These are phyloP conservation scores for Aspergillus avenaceus DNA, from an alignment of 495 filamentous ascomycete genomes.

Conservation along the genomic window DNA sequence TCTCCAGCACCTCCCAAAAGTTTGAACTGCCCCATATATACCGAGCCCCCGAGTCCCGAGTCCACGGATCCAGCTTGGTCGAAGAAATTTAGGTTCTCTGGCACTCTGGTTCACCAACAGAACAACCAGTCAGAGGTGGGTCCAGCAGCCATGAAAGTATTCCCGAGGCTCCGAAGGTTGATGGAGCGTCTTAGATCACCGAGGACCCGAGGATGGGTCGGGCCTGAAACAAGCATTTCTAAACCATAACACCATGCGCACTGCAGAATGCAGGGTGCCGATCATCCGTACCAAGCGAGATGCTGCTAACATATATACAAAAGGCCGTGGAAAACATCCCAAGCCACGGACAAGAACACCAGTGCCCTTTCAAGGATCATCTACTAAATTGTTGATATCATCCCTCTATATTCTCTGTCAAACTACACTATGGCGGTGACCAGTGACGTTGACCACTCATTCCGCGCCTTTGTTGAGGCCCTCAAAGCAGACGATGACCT, in stretches of 20 bases:
- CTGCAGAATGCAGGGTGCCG: too few species aligned
- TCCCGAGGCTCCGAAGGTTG: neutral
- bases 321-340: neutral
- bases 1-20: neutral
- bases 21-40: too few species aligned
- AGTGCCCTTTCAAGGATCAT: too few species aligned
- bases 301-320: neutral
- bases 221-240: neutral
- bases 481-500: constrained; percentile 31
- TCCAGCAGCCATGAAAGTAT: neutral
- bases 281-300: neutral
- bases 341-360: too few species aligned
- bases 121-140: neutral
- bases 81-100: neutral
- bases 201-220: constrained; percentile 1
- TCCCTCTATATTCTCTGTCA: neutral
- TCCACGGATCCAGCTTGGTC: neutral
- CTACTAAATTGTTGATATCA: neutral
- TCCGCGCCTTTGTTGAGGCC: constrained; percentile 23
- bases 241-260: too few species aligned
- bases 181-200: neutral
- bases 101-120: neutral
- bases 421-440: neutral
- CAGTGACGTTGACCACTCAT: neutral
- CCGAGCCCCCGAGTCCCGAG: constrained; percentile 9